These are phyloP conservation scores for Exophiala lecanii-corni DNA, from an alignment of 2,329 filamentous ascomycete genomes.

Conservation along the genomic window DNA sequence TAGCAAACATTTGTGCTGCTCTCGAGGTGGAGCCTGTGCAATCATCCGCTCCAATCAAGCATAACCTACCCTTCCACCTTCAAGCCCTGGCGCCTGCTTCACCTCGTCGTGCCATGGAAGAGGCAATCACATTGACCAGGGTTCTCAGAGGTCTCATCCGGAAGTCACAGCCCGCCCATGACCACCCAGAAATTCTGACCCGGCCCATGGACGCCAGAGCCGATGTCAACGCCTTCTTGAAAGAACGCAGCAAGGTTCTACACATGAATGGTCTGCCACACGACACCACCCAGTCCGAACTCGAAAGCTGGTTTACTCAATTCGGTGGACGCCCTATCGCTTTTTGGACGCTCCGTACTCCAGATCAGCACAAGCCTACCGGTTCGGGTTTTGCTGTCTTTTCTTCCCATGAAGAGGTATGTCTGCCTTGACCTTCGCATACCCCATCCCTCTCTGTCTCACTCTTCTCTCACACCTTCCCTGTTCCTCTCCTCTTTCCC, in stretches of 20 bases:
- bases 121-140: constrained; percentile 87
- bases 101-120: constrained; percentile 93
- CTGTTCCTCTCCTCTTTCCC: constrained; percentile 53
- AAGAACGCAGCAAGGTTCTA: constrained; percentile 94
- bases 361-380: constrained; percentile 99
- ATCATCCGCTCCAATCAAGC: constrained; percentile 96
- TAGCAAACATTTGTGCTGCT: constrained; percentile 96
- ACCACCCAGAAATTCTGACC: constrained; percentile 90
- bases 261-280: constrained; percentile 97
- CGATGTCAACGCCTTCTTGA: constrained; percentile 91
- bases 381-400: constrained; percentile 98
- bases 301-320: constrained; percentile 99
- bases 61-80: constrained; percentile 95
- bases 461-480: constrained; percentile 7
- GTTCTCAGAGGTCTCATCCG: constrained; percentile 88
- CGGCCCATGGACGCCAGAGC: constrained; percentile 95
- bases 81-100: constrained; percentile 94
- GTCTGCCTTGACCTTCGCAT: constrained; percentile 3
- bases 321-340: constrained; percentile 96
- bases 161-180: constrained; percentile 90
- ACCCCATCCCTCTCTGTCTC: constrained; percentile 1
- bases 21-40: constrained; percentile 97
- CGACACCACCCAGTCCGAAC: constrained; percentile 95
- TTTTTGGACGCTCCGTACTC: constrained; percentile 96
- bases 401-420: constrained; percentile 96